Evolutionary conservation across 2,329 filamentous ascomycete genomes (phyloP), one percentile per base, ranked within the genome.

Genomic region (Teratosphaeria viscida): DNA sequence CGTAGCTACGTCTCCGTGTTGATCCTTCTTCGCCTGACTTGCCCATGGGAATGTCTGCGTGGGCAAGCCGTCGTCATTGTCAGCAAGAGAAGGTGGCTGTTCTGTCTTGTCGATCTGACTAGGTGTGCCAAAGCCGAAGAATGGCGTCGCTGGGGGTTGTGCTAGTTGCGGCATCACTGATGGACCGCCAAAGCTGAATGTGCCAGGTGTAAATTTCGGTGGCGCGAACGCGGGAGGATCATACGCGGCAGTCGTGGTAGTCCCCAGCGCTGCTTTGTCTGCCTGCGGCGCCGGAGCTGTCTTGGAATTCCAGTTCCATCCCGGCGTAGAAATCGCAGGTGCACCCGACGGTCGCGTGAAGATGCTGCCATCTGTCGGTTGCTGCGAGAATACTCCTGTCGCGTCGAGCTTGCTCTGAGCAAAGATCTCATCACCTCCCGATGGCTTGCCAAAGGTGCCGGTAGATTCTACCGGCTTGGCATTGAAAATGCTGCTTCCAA

Each of bases 401-500:
- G 43, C 37, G 16, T 43, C 11, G 12, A n/a, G 37, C 37, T 14
- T 16, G 12, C 16, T 43, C 11, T 5, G 16, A 16, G 37, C 16
- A 19, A 49, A 49, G n/a, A 49, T 19, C 8, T 23, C 43, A 19
- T 49, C 43, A 23, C 16, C 43, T 23, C 43, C n/a, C 8, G 43
- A 49, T 19, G 43, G 43, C 19, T 49, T 23, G 43, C 43, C 43
- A 23, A 49, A 49, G 3, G 43, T 49, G 43, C 43, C 23, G 16
- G 43, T 49, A 49, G 43, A 23, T 49, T 16, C n/a, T 49, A n/a
- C 43, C 19, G 43, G 16, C 43, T 23, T 49, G 43, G 43, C 43
- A 55, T 34, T 55, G 34, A 56, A 56, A 16, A 56, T 39, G 60
- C 56, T 61, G 55, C 53, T 16, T 39, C 35, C 56, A 43, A 29